Evolutionary conservation across 768 basidiomycete genomes (phyloP), one percentile per base, ranked within the genome.

Genomic region (Tremella mesenterica): DNA sequence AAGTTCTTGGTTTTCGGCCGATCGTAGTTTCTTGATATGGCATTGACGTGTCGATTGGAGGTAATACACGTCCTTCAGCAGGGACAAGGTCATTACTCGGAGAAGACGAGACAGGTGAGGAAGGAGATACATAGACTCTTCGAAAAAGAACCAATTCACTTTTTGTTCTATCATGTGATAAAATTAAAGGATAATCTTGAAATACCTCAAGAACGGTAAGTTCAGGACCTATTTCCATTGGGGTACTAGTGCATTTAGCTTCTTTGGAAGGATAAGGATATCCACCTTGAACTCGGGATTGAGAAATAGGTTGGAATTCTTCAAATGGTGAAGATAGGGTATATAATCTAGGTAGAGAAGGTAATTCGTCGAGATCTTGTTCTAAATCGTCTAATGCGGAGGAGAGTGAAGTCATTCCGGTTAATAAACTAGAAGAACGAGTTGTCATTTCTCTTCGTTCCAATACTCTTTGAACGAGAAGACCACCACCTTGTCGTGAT

Each of bases 301-400:
- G 54, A n/a, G 60, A 58, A 5, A 68, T 53, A 45, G 55, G 45
- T 46, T 56, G 60, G 29, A 65, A 33, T 50, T 73, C 71, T 10
- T 67, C 63, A 18, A 67, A 61, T 4, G 71, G 71, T n/a, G 61
- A 53, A 8, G 43, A 29, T 4, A 69, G 51, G 5, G 59, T 57
- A 39, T 56, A 69, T 23, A 70, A 28, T n/a, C 65, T 27, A 7
- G 67, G 64, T 18, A 62, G 48, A 12, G 50, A 29, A 2, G 59
- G 52, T 2, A 49, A 50, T 26, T 50, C 54, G 18, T 61, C 69
- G 26, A 58, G 57, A 16, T 64, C 64, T 31, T 61, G 27, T 27
- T 69, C 67, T 38, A 71, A 47, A 27, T 73, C 68, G 21, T 67
- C 65, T 48, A 73, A 50, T 1, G 64, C 57, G 3, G 64, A 50